These are phyloP conservation scores for Pythium coloratum DNA, from an alignment of 352 stramenopile genomes.

Conservation along the genomic window DNA sequence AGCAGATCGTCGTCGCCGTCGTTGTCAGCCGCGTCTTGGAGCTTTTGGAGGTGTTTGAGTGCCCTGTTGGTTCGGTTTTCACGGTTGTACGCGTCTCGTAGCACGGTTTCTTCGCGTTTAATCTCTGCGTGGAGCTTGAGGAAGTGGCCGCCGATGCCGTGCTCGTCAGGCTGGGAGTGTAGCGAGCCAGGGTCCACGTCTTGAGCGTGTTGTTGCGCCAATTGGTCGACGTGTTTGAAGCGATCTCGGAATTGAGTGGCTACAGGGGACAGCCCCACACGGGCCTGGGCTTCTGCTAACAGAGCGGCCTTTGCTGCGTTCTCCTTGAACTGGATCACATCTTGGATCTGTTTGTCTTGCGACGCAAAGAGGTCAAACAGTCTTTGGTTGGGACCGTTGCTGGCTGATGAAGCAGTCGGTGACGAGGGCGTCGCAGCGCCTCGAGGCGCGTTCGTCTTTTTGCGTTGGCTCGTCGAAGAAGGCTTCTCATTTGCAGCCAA, in stretches of 20 bases:
- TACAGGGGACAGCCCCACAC: slow-evolving; percentile 42
- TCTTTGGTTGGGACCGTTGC: slow-evolving; percentile 17
- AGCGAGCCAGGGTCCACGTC: slow-evolving; percentile 3
- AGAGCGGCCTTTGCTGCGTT: slow-evolving; percentile 37
- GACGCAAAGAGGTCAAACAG: slow-evolving; percentile 50
- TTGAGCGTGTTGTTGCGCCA: slow-evolving; percentile 47
- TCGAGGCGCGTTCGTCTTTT: neutral
- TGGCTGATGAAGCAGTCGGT: neutral
- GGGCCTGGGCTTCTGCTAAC: slow-evolving; percentile 40
- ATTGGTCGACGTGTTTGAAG: slow-evolving; percentile 60
- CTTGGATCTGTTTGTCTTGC: slow-evolving; percentile 56
- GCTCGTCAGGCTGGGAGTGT: neutral
- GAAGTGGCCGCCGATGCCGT: slow-evolving; percentile 66
- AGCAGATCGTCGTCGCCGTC: slow-evolving; percentile 24
- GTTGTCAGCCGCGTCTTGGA: slow-evolving; percentile 16
- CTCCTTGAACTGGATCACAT: slow-evolving; percentile 70
- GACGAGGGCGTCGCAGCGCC: neutral
- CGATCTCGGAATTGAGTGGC: slow-evolving; percentile 59
- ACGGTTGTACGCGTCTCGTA: slow-evolving; percentile 10
- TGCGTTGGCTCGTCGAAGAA: neutral
- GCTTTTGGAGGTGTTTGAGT: slow-evolving; percentile 7
- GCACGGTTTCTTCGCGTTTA: slow-evolving; percentile 23
- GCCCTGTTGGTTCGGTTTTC: slow-evolving; percentile 5
- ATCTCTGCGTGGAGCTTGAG: slow-evolving; percentile 59
- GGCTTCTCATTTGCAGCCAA: neutral